These are phyloP conservation scores for Alternaria metachromatica DNA, from an alignment of 2,329 filamentous ascomycete genomes.

Conservation along the genomic window DNA sequence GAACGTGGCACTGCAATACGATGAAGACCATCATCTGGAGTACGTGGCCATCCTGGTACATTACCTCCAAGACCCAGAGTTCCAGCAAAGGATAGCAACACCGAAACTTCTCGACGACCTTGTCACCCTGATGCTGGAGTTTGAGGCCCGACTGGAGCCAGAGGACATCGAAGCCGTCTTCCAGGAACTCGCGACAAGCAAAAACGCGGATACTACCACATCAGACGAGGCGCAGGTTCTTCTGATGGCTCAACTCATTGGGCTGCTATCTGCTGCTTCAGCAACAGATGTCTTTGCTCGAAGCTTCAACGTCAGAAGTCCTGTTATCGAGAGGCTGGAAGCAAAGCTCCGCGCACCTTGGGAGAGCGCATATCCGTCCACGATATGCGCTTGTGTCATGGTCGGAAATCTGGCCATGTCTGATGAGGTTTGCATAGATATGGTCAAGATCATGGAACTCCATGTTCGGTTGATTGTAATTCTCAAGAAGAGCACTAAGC, in stretches of 20 bases:
- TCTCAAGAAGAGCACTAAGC: slow-evolving; percentile 32
- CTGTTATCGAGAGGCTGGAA: slow-evolving; percentile 35
- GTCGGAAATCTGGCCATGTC: slow-evolving; percentile 49
- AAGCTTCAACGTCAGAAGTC: slow-evolving; percentile 32
- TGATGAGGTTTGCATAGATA: slow-evolving; percentile 41
- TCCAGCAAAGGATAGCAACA: slow-evolving; percentile 42
- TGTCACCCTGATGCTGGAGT: slow-evolving; percentile 39
- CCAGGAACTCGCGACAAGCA: slow-evolving; percentile 35
- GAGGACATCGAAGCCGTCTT: slow-evolving; percentile 39
- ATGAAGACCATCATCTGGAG: slow-evolving; percentile 46
- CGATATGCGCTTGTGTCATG: slow-evolving; percentile 46
- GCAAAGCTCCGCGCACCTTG: slow-evolving; percentile 29
- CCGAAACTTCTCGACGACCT: slow-evolving; percentile 39
- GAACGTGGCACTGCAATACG: slow-evolving; percentile 33
- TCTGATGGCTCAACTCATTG: slow-evolving; percentile 41
- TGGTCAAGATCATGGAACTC: slow-evolving; percentile 43
- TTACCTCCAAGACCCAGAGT: slow-evolving; percentile 45
- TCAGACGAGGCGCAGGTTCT: slow-evolving; percentile 36
- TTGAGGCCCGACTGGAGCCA: slow-evolving; percentile 35
- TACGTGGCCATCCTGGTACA: slow-evolving; percentile 42
- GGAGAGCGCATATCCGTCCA: slow-evolving; percentile 29
- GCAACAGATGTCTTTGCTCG: slow-evolving; percentile 43
- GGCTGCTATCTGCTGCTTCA: slow-evolving; percentile 41
- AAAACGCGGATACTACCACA: slow-evolving; percentile 26
- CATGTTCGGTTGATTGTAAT: slow-evolving; percentile 40